Evolutionary conservation across 345 rosid species (phyloP).

Genomic region (Jatropha curcas): DNA sequence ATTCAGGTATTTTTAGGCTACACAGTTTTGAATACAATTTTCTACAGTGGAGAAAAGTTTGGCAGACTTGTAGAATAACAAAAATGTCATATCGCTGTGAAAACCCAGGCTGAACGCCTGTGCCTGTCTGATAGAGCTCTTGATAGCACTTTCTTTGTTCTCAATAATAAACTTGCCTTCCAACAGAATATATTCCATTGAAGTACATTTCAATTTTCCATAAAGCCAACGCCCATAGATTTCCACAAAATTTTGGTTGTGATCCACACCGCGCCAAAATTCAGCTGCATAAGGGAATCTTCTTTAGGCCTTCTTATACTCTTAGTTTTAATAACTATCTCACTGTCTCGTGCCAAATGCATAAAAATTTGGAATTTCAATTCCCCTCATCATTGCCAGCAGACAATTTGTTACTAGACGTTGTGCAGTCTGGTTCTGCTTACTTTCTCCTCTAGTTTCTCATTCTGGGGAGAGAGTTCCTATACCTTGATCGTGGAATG

Average conservation of each 20-base stretch:
- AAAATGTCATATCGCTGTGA: neutral
- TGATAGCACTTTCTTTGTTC: neutral
- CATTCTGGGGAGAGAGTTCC: constrained; percentile 41
- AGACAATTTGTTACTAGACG: constrained; percentile 38
- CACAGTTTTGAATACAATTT: constrained; percentile 6
- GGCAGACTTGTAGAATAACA: neutral
- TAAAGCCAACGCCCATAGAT: constrained; percentile 39
- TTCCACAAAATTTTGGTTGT: constrained; percentile 32
- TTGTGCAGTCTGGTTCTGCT: constrained; percentile 48
- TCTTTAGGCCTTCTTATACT: too few relatives aligned
- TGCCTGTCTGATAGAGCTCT: neutral
- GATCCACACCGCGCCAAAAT: constrained; percentile 18
- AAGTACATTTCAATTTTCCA: constrained; percentile 30
- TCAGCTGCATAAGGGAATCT: too few relatives aligned
- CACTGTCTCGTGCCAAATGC: neutral
- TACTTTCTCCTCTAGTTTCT: constrained; percentile 24
- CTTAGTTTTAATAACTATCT: neutral
- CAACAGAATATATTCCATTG: neutral
- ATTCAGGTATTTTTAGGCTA: too few relatives aligned
- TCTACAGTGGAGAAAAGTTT: too few relatives aligned
- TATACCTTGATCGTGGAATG: constrained; percentile 38
- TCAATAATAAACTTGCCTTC: constrained; percentile 12
- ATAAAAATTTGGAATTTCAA: too few relatives aligned
- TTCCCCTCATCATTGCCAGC: constrained; percentile 50
- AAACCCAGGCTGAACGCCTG: neutral